These are phyloP conservation scores for Fusarium fujikuroi DNA, from an alignment of 2,329 filamentous ascomycete genomes.

Conservation along the genomic window DNA sequence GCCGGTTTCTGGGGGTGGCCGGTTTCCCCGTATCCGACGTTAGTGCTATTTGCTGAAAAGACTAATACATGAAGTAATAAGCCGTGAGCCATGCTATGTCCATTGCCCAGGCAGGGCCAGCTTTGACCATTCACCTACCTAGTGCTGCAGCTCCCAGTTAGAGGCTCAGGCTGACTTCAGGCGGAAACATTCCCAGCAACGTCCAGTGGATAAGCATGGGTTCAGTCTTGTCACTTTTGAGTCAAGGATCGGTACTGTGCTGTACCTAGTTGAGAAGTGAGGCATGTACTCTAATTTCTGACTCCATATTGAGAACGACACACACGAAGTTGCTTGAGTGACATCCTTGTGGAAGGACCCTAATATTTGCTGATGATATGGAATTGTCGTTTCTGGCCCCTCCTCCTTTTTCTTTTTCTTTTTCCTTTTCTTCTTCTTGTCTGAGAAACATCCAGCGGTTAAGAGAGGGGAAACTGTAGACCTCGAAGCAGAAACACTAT, in stretches of 20 bases:
- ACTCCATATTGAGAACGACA: constrained; percentile 7
- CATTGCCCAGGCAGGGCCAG: constrained; percentile 7
- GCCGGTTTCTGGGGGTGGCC: too few species aligned
- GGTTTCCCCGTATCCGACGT: too few species aligned
- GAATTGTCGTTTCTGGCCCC: constrained; percentile 12
- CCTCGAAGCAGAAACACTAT: constrained; percentile 11
- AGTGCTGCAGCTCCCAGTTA: constrained; percentile 9
- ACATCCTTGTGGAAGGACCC: constrained; percentile 20
- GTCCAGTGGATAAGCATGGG: constrained; percentile 12
- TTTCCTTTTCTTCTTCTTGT: background rate
- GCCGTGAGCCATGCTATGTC: constrained; percentile 1
- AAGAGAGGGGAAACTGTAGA: background rate
- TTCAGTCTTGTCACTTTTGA: constrained; percentile 13
- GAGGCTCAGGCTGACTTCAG: constrained; percentile 37
- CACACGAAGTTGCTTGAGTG: constrained; percentile 20
- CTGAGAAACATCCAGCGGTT: constrained; percentile 2
- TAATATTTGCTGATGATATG: constrained; percentile 21
- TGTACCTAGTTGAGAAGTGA: background rate
- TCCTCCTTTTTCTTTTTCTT: constrained; percentile 1
- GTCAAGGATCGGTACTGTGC: background rate
- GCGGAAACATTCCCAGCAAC: constrained; percentile 31
- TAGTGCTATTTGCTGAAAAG: background rate
- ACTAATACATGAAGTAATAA: background rate
- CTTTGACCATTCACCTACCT: constrained; percentile 24
- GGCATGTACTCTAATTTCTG: constrained; percentile 7